Evolutionary conservation across 805 yeast species (phyloP), one percentile per base, ranked within the genome.

Genomic region (Barnettozyma californica): DNA sequence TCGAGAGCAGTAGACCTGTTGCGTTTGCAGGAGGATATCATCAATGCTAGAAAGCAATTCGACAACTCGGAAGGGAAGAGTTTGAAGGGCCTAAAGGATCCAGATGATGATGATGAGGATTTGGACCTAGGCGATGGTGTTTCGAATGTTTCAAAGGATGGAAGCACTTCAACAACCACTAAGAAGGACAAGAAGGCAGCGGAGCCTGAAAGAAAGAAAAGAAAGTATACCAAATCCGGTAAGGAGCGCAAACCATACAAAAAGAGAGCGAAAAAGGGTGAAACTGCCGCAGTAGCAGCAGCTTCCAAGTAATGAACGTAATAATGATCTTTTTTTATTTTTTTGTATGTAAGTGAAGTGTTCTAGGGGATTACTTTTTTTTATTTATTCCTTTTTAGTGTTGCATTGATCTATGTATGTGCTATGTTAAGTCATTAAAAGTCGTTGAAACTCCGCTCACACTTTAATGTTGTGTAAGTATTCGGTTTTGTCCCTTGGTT

Each of bases 1-100:
- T 88, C 87, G 2, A 78, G 92, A 64, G 77, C 84, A 1, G 79
- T 80, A 51, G 88, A 84, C 58, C 69, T 85, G 54, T 70, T 83
- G 46, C 67, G 72, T 19, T 65, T 83, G 57, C 84, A 81, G 53
- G 78, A 76, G 58, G 79, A 76, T 51, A 82, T 85, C 54, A 68
- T 76, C 3, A 84, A 76, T 47, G 90, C 90, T 0, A 75, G 84
- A 54, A 81, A 78, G 62, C 77, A 80, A 58, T 83, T 84, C 56
- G 86, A 83, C 55, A 82, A 77, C 50, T 70, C 77, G 5, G 89
- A 83, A 53, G 81, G 71, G 19, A 68, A 71, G 43, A 58, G 60
- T 31, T 48, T 65, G 33, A 68, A 64, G 53, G 62, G 60, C 37
- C 52, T 53, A n/a, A 51, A 51, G 4, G 46, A 46, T n/a, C 47